phyloP scores from a whole-genome alignment of 2,329 filamentous ascomycete species.

The Pseudocercospora pini-densiflorae region DNA sequence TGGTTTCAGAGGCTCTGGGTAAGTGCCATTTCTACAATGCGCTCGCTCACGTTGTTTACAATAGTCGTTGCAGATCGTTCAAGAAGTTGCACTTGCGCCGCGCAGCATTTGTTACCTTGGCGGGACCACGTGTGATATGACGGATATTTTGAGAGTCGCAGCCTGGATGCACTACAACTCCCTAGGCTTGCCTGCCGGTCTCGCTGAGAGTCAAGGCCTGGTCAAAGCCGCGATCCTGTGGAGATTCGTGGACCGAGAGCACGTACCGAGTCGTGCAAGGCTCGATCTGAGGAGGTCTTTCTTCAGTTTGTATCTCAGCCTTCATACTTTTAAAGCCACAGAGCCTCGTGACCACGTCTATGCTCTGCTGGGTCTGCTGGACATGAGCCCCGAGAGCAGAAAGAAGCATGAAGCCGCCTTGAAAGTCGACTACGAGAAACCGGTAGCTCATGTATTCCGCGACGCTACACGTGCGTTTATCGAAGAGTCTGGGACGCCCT shows the following conservation, averaged over 20 bases:
- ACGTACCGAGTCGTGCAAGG: no score
- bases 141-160: neutral
- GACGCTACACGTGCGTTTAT: constrained; percentile 10
- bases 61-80: no score
- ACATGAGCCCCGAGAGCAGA: neutral
- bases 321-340: neutral
- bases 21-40: neutral
- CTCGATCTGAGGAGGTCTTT: neutral
- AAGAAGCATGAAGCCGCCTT: neutral
- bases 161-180: constrained; percentile 5
- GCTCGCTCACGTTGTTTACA: no score
- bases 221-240: neutral
- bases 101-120: constrained; percentile 5
- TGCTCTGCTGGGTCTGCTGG: neutral
- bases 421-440: neutral
- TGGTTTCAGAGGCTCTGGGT: constrained; percentile 1
- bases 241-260: neutral
- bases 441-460: neutral
- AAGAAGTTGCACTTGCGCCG: constrained; percentile 13
- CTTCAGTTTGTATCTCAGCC: neutral
- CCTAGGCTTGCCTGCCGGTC: neutral
- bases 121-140: neutral
- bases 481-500: neutral
- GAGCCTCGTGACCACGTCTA: constrained; percentile 2
- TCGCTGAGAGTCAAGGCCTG: neutral